phyloP scores from a whole-genome alignment of 345 rosid species.

The Mallotus nudiflorus region DNA sequence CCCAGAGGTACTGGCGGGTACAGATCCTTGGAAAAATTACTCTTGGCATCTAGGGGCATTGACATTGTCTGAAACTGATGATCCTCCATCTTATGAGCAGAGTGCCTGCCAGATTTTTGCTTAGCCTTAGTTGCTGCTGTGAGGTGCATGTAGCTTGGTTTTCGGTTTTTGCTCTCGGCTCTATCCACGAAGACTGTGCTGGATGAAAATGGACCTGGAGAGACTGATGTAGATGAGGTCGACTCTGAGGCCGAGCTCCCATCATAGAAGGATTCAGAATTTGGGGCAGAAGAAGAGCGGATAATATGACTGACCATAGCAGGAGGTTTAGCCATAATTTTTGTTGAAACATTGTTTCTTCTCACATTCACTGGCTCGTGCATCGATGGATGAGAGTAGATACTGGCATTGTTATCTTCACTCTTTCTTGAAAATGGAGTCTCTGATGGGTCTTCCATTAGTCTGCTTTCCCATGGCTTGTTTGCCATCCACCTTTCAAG shows the following conservation, averaged over 20 bases:
- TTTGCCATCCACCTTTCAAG: conserved; percentile 77
- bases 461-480: conserved; percentile 71
- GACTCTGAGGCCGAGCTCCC: conserved; percentile 58
- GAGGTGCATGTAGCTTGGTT: conserved; percentile 78
- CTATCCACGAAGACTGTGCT: conserved; percentile 35
- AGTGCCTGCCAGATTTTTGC: conserved; percentile 46
- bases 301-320: conserved; percentile 19
- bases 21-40: conserved; percentile 54
- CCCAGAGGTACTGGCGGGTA: conserved; percentile 43
- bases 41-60: conserved; percentile 43
- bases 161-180: conserved; percentile 41
- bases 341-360: conserved; percentile 59
- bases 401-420: conserved; percentile 38
- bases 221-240: conserved; percentile 56
- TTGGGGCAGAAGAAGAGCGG: conserved; percentile 47
- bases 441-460: conserved; percentile 41
- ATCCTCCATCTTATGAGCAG: conserved; percentile 37
- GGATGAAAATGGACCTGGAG: conserved; percentile 44
- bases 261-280: conserved; percentile 53
- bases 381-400: conserved; percentile 35
- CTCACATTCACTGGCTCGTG: conserved; percentile 54
- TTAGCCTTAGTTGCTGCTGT: conserved; percentile 81
- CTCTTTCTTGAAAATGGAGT: conserved; percentile 48
- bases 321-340: conserved; percentile 56
- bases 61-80: conserved; percentile 44